phyloP scores from a whole-genome alignment of 2,329 filamentous ascomycete genomes.

The Trichoderma pleuroti region DNA sequence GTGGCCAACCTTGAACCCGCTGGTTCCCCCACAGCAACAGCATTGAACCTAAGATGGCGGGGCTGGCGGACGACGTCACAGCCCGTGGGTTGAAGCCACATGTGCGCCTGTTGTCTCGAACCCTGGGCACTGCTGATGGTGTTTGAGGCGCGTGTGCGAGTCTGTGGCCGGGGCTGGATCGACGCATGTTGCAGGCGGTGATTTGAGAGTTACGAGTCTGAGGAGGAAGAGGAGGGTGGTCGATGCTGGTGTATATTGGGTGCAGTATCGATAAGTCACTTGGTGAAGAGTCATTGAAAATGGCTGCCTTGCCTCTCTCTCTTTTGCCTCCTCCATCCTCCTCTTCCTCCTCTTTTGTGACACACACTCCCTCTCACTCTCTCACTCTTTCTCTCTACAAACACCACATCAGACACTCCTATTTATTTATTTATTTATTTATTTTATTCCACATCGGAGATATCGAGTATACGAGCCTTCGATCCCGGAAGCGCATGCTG shows the following conservation, averaged over 20 bases:
- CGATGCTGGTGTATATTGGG: background rate
- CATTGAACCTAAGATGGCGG: background rate
- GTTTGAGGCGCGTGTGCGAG: background rate
- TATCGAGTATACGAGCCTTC: conserved; percentile 4
- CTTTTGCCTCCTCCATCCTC: background rate
- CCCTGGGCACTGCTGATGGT: background rate
- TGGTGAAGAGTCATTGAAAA: background rate
- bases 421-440: background rate
- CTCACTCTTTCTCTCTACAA: background rate
- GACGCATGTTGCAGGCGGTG: background rate
- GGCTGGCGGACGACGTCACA: conserved; percentile 11
- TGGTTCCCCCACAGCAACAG: background rate
- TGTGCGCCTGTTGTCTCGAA: background rate
- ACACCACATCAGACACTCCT: background rate
- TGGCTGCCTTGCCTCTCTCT: background rate
- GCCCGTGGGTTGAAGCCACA: conserved; percentile 9
- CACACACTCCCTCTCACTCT: background rate
- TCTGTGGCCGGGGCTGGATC: background rate
- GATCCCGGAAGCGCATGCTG: conserved; percentile 5
- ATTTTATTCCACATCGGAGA: background rate
- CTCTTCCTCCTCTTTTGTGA: background rate
- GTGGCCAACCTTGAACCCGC: background rate
- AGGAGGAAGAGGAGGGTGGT: background rate
- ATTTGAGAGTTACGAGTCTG: background rate
- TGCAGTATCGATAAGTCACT: background rate